A percentile compares a stretch with the other conserved stretches of the same genome.
Evolutionary conservation across 2,329 filamentous ascomycete species (phyloP).

Genomic region (Cytospora paraplurivora): DNA sequence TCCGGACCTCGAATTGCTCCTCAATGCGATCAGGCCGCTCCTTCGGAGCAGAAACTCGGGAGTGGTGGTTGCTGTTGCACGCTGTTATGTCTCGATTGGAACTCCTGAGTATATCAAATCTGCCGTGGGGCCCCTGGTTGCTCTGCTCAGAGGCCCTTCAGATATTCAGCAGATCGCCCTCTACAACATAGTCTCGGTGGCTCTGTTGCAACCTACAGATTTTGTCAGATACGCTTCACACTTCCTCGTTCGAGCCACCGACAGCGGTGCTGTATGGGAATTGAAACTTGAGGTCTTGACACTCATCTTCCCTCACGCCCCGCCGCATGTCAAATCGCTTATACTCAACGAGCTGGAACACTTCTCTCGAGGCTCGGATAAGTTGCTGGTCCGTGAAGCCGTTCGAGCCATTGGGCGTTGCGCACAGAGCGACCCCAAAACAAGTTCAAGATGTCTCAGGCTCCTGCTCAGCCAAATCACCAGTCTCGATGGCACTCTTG

Average conservation of each 20-base stretch:
- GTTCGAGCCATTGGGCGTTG: constrained; percentile 93
- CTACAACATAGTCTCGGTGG: constrained; percentile 95
- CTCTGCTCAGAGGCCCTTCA: constrained; percentile 78
- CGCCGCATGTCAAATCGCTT: constrained; percentile 75
- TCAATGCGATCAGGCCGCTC: constrained; percentile 79
- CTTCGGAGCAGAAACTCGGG: constrained; percentile 91
- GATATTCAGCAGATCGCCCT: constrained; percentile 90
- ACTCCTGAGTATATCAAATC: constrained; percentile 73
- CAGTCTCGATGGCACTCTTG: constrained; percentile 81
- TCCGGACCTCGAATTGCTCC: constrained; percentile 77
- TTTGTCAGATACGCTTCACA: constrained; percentile 89
- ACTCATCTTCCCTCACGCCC: constrained; percentile 83
- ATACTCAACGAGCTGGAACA: constrained; percentile 93
- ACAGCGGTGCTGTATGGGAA: constrained; percentile 80
- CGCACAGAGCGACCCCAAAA: constrained; percentile 73
- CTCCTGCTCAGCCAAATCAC: constrained; percentile 86
- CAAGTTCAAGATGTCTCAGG: constrained; percentile 76
- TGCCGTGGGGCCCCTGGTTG: constrained; percentile 81
- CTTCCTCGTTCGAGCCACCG: constrained; percentile 81
- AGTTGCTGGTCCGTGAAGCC: constrained; percentile 80
- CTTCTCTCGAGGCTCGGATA: constrained; percentile 76
- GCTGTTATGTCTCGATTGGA: constrained; percentile 83
- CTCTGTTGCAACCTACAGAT: constrained; percentile 70
- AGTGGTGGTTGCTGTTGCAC: constrained; percentile 83
- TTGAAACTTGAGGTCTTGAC: constrained; percentile 91